Evolutionary conservation across 495 filamentous ascomycete species (phyloP).

Genomic region (Tuber calosporum): DNA sequence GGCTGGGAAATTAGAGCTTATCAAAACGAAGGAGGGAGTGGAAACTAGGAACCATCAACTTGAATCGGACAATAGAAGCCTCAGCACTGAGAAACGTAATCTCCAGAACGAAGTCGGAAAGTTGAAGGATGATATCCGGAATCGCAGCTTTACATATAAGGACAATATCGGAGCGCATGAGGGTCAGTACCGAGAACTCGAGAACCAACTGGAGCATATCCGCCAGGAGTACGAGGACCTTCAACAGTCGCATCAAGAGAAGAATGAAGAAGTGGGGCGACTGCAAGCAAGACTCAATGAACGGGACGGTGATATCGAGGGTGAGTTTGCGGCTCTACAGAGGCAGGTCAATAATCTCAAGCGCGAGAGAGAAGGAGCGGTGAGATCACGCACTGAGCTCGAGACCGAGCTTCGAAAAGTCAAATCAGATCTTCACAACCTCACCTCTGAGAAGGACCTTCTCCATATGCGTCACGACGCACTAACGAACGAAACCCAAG

Average conservation of each 20-base stretch:
- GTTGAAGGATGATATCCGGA: constrained; percentile 67
- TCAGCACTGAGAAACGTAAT: constrained; percentile 32
- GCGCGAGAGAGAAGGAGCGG: constrained; percentile 33
- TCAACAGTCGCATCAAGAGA: constrained; percentile 50
- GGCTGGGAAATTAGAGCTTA: constrained; percentile 20
- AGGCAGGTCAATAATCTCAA: constrained; percentile 25
- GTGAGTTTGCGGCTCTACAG: constrained; percentile 31
- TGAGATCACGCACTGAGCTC: constrained; percentile 30
- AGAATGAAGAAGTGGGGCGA: constrained; percentile 47
- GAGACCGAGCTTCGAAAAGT: constrained; percentile 49
- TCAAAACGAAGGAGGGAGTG: constrained; percentile 33
- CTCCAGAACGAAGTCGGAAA: constrained; percentile 44
- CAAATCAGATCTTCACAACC: constrained; percentile 52
- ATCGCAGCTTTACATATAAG: constrained; percentile 70
- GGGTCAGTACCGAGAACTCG: constrained; percentile 58
- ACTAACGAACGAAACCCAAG: constrained; percentile 59
- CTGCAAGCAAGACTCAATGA: constrained; percentile 43
- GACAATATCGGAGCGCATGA: constrained; percentile 70
- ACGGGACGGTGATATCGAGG: constrained; percentile 40
- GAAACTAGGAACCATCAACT: constrained; percentile 36
- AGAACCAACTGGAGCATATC: constrained; percentile 56
- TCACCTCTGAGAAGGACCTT: constrained; percentile 61
- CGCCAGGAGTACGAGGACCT: constrained; percentile 53
- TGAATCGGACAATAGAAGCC: constrained; percentile 44
- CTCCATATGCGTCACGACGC: constrained; percentile 63